A percentile compares a stretch with the other conserved stretches of the same genome.
These are phyloP conservation scores for Aspergillus uvarum DNA, from an alignment of 2,329 filamentous ascomycete species.

Conservation along the genomic window DNA sequence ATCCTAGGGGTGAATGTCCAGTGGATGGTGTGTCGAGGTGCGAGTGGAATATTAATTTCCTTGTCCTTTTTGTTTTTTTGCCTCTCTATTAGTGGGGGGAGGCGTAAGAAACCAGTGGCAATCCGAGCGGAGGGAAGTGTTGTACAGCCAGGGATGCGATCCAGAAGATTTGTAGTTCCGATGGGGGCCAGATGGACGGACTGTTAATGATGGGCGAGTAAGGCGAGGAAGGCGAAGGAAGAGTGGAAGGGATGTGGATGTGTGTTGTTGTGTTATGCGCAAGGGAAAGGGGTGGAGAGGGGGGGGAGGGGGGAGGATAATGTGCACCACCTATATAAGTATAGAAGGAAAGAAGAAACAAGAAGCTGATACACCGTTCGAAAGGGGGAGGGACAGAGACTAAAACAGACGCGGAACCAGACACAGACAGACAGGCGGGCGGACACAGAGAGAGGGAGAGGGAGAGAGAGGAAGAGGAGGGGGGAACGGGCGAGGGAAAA, in stretches of 20 bases:
- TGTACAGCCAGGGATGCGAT: constrained; percentile 18
- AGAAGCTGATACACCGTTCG: constrained; percentile 4
- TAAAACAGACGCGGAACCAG: constrained; percentile 9
- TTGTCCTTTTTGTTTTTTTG: not conserved
- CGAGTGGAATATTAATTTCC: not conserved
- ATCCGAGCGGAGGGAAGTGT: constrained; percentile 2
- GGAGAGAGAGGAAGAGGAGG: constrained; percentile 5
- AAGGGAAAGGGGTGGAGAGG: constrained; percentile 4
- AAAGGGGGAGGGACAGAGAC: constrained; percentile 6
- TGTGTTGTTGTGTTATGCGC: not conserved
- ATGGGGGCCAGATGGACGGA: constrained; percentile 3
- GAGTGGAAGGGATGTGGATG: constrained; percentile 6
- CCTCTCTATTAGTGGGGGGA: not conserved
- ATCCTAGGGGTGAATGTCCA: constrained; percentile 17
- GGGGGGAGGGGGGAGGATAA: constrained; percentile 1
- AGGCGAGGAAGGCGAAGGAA: constrained; percentile 3
- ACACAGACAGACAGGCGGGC: constrained; percentile 9
- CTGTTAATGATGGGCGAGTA: constrained; percentile 3
- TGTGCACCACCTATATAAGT: constrained; percentile 6
- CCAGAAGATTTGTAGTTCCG: constrained; percentile 8
- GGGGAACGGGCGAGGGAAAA: constrained; percentile 9
- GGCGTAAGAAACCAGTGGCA: not conserved
- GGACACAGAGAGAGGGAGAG: constrained; percentile 46
- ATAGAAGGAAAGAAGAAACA: constrained; percentile 11
- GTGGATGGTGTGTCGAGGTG: not conserved